A percentile compares a stretch with the other conserved stretches of the same genome.
phyloP scores from a whole-genome alignment of 805 yeast genomes.

The Metschnikowia lochheadii region DNA sequence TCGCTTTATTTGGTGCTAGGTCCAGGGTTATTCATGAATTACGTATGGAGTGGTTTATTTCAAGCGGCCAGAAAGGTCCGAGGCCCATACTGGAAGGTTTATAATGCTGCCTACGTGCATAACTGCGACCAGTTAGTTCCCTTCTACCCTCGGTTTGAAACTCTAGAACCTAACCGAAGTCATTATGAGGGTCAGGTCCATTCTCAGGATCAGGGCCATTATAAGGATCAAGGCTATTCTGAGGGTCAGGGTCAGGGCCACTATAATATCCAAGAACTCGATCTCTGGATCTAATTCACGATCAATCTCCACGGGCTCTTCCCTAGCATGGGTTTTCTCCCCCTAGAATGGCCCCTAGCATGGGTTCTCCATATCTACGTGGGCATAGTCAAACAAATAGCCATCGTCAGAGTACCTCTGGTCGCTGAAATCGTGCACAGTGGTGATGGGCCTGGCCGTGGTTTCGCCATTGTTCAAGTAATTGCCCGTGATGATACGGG shows the following conservation, averaged over 20 bases:
- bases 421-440: constrained; percentile 9
- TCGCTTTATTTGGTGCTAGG: constrained; percentile 73
- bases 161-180: constrained; percentile 8
- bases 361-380: constrained; percentile 2
- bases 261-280: constrained; percentile 48
- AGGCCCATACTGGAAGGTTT: constrained; percentile 78
- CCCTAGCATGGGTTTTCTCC: too few relatives aligned
- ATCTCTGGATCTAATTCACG: constrained; percentile 30
- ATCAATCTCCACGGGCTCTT: neutral
- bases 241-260: constrained; percentile 10
- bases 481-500: constrained; percentile 25
- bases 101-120: constrained; percentile 71
- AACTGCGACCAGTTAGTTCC: constrained; percentile 76
- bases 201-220: constrained; percentile 15
- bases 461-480: constrained; percentile 15
- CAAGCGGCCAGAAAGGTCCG: constrained; percentile 92
- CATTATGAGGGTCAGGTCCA: constrained; percentile 15
- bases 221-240: constrained; percentile 10
- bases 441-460: constrained; percentile 15
- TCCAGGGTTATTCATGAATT: constrained; percentile 66
- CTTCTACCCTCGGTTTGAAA: constrained; percentile 61
- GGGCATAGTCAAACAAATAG: constrained; percentile 13
- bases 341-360: neutral
- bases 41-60: constrained; percentile 82
- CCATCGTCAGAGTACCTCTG: constrained; percentile 14